These are phyloP conservation scores for Colletotrichum sp. DNA, from an alignment of 2,329 filamentous ascomycete species.

Conservation along the genomic window DNA sequence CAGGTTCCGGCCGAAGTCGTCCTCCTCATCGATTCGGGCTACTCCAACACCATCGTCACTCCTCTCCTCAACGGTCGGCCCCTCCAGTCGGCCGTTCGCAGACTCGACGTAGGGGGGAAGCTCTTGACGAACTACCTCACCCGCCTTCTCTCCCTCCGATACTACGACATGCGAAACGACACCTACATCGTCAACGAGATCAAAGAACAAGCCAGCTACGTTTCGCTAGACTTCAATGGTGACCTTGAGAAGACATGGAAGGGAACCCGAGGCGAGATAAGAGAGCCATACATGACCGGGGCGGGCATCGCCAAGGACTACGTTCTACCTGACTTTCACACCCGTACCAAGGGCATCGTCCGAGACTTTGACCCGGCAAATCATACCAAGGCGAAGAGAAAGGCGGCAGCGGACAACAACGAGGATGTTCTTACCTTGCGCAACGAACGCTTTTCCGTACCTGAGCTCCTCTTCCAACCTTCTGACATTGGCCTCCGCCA, in stretches of 20 bases:
- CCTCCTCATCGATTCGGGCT: conserved; percentile 89
- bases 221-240: conserved; percentile 75
- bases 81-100: conserved; percentile 79
- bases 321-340: conserved; percentile 81
- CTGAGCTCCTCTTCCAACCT: conserved; percentile 88
- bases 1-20: conserved; percentile 75
- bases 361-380: conserved; percentile 77
- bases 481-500: conserved; percentile 85
- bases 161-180: conserved; percentile 96
- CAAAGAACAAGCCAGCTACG: conserved; percentile 88
- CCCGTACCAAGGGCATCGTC: conserved; percentile 67
- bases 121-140: conserved; percentile 92
- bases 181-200: conserved; percentile 94
- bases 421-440: conserved; percentile 88
- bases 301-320: conserved; percentile 84
- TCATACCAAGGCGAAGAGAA: conserved; percentile 56
- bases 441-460: conserved; percentile 90
- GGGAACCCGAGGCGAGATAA: conserved; percentile 66
- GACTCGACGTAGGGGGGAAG: conserved; percentile 91
- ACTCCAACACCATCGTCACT: conserved; percentile 90
- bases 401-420: conserved; percentile 44
- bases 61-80: conserved; percentile 83
- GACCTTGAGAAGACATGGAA: conserved; percentile 90
- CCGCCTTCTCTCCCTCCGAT: conserved; percentile 84
- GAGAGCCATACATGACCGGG: conserved; percentile 52